A percentile compares a stretch with the other conserved stretches of the same genome.
Evolutionary conservation across 495 filamentous ascomycete species (phyloP).

Genomic region (Mycothermus thermophilus): DNA sequence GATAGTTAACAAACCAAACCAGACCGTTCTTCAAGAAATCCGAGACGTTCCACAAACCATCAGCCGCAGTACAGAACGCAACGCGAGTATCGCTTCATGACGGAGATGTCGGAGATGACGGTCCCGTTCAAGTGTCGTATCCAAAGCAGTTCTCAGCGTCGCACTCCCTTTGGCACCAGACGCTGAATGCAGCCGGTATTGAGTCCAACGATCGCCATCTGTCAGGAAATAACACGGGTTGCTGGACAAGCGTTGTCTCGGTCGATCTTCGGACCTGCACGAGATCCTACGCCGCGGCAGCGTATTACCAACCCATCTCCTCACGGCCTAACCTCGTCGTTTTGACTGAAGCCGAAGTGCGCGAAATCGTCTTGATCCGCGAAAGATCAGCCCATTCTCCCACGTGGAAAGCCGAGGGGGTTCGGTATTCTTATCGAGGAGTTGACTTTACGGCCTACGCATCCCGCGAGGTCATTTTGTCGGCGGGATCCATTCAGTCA

Average conservation of each 20-base stretch:
- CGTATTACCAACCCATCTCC: conserved; percentile 23
- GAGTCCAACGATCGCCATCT: conserved; percentile 27
- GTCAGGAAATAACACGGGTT: conserved; percentile 30
- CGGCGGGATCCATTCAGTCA: conserved; percentile 37
- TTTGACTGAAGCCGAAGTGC: conserved; percentile 25
- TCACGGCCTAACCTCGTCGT: conserved; percentile 30
- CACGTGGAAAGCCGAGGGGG: conserved; percentile 32
- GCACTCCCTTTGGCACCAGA: conserved; percentile 35
- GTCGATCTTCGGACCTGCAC: conserved; percentile 24
- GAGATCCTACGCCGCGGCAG: conserved; percentile 35
- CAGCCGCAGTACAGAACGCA: conserved; percentile 16
- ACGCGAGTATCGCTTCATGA: conserved; percentile 1
- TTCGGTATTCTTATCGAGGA: conserved; percentile 27
- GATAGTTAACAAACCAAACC: conserved; percentile 1
- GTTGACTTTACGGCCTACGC: conserved; percentile 16
- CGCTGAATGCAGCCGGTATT: conserved; percentile 28
- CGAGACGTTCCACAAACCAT: conserved; percentile 31
- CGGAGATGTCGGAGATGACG: conserved; percentile 23
- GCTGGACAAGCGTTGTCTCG: conserved; percentile 31
- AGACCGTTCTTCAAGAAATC: conserved; percentile 37
- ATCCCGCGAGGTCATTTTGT: conserved; percentile 38
- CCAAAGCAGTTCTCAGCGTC: conserved; percentile 27
- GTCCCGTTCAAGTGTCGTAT: conserved; percentile 34
- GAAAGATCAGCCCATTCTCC: conserved; percentile 3
- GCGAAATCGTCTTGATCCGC: conserved; percentile 21